Percentiles rank a stretch among this genome's conserved stretches.
These are phyloP conservation scores for Cruciata laevipes DNA, from an alignment of 257 asterid genomes.

Conservation along the genomic window DNA sequence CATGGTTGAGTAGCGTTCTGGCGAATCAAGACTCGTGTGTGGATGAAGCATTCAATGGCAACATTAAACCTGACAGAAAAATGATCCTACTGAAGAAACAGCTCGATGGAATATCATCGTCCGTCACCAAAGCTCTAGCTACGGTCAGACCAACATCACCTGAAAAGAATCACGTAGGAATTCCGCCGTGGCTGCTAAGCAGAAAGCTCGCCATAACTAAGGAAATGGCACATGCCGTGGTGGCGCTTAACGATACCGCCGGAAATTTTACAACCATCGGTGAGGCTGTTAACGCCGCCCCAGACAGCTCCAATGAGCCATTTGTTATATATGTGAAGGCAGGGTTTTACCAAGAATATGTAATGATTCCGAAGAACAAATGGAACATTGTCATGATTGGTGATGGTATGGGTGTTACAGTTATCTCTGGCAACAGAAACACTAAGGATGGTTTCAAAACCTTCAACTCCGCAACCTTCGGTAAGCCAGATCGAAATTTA, in stretches of 20 bases:
- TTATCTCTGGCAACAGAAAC: conserved; percentile 45
- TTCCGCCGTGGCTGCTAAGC: background rate
- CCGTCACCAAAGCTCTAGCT: conserved; percentile 24
- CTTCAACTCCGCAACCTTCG: conserved; percentile 46
- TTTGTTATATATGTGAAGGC: conserved; percentile 46
- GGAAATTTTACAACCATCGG: conserved; percentile 34
- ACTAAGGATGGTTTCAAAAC: conserved; percentile 46
- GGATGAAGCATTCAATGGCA: conserved; percentile 32
- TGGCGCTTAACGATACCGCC: conserved; percentile 47
- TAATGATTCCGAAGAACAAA: conserved; percentile 45
- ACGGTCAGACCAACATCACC: conserved; percentile 17
- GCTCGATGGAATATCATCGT: conserved; percentile 28
- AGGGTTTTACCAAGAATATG: conserved; percentile 57
- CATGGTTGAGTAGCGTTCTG: conserved; percentile 54
- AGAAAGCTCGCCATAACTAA: background rate
- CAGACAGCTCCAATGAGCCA: conserved; percentile 24
- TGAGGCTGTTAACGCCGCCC: conserved; percentile 48
- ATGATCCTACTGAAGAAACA: conserved; percentile 10
- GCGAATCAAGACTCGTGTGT: conserved; percentile 48
- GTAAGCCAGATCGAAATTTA: conserved; percentile 28
- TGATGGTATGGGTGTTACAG: conserved; percentile 49
- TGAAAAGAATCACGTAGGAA: background rate
- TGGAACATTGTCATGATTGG: conserved; percentile 61
- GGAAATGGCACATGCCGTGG: conserved; percentile 33
- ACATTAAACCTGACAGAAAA: conserved; percentile 14